Base-by-base conservation (phyloP, 495 filamentous ascomycete genomes). In the Xylaria castorea region DNA sequence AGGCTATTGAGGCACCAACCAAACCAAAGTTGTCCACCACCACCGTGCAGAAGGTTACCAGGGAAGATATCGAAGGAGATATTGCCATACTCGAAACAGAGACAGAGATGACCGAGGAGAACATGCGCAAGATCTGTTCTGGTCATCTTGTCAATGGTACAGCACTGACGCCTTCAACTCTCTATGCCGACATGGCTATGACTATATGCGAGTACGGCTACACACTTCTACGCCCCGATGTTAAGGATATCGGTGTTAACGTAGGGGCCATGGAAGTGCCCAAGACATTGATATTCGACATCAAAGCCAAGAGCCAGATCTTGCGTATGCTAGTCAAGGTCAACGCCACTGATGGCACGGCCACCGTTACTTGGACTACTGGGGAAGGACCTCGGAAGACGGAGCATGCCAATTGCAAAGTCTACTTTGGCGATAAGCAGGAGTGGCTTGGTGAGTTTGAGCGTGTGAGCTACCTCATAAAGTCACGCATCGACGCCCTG, bases 151-250 rank as follows among this genome's bases (percentile, higher is more conserved):
- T 94, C 74, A 93, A 95, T 75, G 90, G 90, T 20, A 78, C 82
- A 27, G 74, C 79, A 2, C 79, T 88, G 14, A 87, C 84, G 51
- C 85, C 86, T 4, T 87, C 85, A 32, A 89, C 91, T 3, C 80
- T 94, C 1, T 94, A 93, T 71, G 92, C 89, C 34, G 93, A 95
- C 79, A 93, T 94, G 83, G 92, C 91, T 16, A 86, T 93, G 71
- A 94, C 92, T 0, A 80, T 93, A 51, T 90, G 86, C 71, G 87
- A 94, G 34, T 93, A 93, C 73, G 82, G 90, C 34, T 87, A 92
- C 66, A 86, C 89, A 70, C 83, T 89, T 51, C 79, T 89, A 65
- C 85, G 87, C 42, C 87, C 88, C 1, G 85, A 87, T 11, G 77
- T 79, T 22, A 83, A 87, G 72, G 83, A 85, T n/a, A 81, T 87